Conservation (phyloP, 768 basidiomycete species). For the Agrocybe chaxingu region DNA sequence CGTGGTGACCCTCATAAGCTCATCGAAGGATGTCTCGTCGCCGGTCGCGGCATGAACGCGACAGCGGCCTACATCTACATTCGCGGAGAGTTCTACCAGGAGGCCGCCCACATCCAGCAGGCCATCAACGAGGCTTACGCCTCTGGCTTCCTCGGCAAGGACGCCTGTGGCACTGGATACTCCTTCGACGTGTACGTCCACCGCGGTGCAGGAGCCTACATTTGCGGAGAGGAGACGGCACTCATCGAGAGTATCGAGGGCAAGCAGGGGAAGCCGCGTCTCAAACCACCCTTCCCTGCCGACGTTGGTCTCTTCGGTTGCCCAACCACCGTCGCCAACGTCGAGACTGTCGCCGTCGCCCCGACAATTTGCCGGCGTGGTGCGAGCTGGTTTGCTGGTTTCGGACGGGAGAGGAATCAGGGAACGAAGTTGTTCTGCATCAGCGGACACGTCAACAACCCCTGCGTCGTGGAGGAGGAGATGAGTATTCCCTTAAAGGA, state of each 20-base stretch:
- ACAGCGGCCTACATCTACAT: conserved; percentile 99
- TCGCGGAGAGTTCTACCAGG: conserved; percentile 96
- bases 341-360: conserved; percentile 97
- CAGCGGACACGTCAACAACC: conserved; percentile 97
- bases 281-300: conserved; percentile 99
- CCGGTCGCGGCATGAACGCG: conserved; percentile 96
- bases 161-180: conserved; percentile 91
- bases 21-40: conserved; percentile 95
- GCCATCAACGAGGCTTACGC: conserved; percentile 95
- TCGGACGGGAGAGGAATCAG: conserved; percentile 89
- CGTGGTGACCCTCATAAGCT: conserved; percentile 98
- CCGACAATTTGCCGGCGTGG: conserved; percentile 95
- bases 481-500: conserved; percentile 97
- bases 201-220: conserved; percentile 96
- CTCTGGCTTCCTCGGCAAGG: conserved; percentile 81
- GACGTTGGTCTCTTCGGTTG: conserved; percentile 98
- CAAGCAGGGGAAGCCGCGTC: conserved; percentile 95
- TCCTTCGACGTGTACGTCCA: conserved; percentile 98
- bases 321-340: conserved; percentile 96
- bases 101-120: conserved; percentile 90
- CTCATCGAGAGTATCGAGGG: conserved; percentile 96
- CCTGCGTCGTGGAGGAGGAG: conserved; percentile 97
- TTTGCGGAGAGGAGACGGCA: conserved; percentile 98
- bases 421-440: conserved; percentile 98
- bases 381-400: conserved; percentile 84